Percentiles rank a stretch among this genome's conserved stretches.
Evolutionary conservation across 495 filamentous ascomycete species (phyloP).

Genomic region (Astrothelium macrocarpum): DNA sequence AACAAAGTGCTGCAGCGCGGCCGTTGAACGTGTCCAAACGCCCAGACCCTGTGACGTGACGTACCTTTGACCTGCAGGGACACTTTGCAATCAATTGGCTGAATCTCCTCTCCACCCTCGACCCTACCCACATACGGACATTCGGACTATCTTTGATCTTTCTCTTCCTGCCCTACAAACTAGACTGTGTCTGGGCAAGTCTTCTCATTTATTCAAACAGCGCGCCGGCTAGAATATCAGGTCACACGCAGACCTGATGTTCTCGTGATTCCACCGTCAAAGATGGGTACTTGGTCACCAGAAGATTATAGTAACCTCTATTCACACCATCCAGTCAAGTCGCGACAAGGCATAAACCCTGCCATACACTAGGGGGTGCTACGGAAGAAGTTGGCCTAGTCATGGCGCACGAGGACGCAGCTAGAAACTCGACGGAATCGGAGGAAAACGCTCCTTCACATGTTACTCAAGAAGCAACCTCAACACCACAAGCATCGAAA

Average conservation of each 20-base stretch:
- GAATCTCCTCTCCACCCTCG: neutral
- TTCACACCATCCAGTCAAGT: neutral
- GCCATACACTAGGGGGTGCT: neutral
- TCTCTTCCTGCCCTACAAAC: neutral
- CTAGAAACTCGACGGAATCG: neutral
- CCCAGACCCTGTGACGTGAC: conserved; percentile 1
- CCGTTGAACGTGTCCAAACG: neutral
- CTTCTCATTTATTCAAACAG: neutral
- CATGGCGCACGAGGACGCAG: neutral
- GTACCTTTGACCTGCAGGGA: neutral
- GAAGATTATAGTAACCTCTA: neutral
- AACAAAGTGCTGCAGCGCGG: neutral
- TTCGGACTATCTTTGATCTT: neutral
- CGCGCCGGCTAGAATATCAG: neutral
- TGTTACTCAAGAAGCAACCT: neutral
- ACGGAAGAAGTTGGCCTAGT: neutral
- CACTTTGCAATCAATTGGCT: neutral
- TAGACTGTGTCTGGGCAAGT: neutral
- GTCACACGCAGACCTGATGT: conserved; percentile 1
- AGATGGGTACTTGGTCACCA: neutral
- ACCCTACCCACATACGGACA: neutral
- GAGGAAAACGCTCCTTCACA: neutral
- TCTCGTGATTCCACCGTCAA: neutral
- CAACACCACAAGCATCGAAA: conserved; percentile 13
- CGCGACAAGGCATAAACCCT: neutral